Conservation (phyloP, 345 rosid genomes). For the Lepidium aucheri region DNA sequence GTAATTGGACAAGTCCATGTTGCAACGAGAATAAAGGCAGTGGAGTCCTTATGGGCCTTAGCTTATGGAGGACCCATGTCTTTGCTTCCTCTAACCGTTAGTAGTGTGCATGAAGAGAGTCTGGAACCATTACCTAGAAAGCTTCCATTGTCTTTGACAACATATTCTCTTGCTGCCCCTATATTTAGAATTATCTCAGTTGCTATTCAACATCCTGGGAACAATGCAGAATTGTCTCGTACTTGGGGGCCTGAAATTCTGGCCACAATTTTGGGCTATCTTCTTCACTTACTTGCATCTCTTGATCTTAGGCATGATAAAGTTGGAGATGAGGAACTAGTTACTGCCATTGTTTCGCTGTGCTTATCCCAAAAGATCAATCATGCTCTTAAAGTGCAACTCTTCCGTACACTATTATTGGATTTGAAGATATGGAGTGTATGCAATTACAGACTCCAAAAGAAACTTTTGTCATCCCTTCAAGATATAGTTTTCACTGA, state of each 20-base stretch:
- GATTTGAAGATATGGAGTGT: slow-evolving; percentile 96
- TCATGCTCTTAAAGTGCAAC: slow-evolving; percentile 82
- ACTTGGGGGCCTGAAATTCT: slow-evolving; percentile 77
- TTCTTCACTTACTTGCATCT: slow-evolving; percentile 63
- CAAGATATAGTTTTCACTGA: slow-evolving; percentile 97
- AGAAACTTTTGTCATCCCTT: slow-evolving; percentile 82
- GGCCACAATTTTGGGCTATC: slow-evolving; percentile 64
- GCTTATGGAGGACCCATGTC: slow-evolving; percentile 96
- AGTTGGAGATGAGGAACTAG: slow-evolving; percentile 87
- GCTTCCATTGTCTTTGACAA: slow-evolving; percentile 41
- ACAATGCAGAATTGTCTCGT: slow-evolving; percentile 72
- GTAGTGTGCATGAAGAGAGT: slow-evolving; percentile 53
- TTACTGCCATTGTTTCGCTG: slow-evolving; percentile 71
- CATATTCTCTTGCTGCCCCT: slow-evolving; percentile 76
- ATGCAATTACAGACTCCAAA: slow-evolving; percentile 86
- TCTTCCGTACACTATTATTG: slow-evolving; percentile 66
- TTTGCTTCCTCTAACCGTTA: slow-evolving; percentile 76
- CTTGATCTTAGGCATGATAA: slow-evolving; percentile 49
- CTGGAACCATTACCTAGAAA: slow-evolving; percentile 53
- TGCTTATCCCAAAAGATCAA: slow-evolving; percentile 80
- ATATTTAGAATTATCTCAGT: slow-evolving; percentile 69
- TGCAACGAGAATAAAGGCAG: slow-evolving; percentile 73
- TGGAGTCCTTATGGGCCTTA: slow-evolving; percentile 90
- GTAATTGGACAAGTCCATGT: slow-evolving; percentile 97
- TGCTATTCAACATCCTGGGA: slow-evolving; percentile 74